These are phyloP conservation scores for Stephania japonica DNA, from an alignment of 164 flowering plant genomes.

Conservation along the genomic window DNA sequence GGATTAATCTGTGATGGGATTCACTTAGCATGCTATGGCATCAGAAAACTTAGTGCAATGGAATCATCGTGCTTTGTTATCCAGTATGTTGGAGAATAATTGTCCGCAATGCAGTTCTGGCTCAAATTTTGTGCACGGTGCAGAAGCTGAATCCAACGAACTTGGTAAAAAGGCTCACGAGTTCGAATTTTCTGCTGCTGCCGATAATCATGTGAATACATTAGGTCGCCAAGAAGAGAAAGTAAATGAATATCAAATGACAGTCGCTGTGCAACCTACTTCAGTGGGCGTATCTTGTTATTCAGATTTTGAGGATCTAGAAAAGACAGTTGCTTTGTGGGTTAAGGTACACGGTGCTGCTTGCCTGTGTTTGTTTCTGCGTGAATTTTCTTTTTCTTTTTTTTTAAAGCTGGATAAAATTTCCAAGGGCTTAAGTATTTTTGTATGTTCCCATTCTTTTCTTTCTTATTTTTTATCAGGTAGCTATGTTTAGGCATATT, in stretches of 20 bases:
- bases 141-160: conserved; percentile 26
- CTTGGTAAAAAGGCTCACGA: conserved; percentile 23
- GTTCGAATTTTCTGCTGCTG: conserved; percentile 17
- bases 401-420: no score
- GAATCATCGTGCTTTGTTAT: conserved; percentile 54
- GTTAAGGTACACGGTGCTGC: conserved; percentile 60
- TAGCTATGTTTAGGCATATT: no score
- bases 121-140: conserved; percentile 19
- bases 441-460: no score
- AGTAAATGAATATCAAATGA: conserved; percentile 25
- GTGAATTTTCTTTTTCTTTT: no score
- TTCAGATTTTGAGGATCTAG: conserved; percentile 44
- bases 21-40: conserved; percentile 9
- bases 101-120: conserved; percentile 25
- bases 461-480: no score
- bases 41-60: conserved; percentile 30
- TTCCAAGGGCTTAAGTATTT: no score
- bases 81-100: conserved; percentile 45
- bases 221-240: conserved; percentile 11
- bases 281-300: conserved; percentile 31
- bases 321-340: conserved; percentile 73
- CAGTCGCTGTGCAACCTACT: conserved; percentile 20
- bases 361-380: not conserved
- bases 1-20: not conserved
- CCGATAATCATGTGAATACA: conserved; percentile 12